A percentile compares a stretch with the other conserved stretches of the same genome.
Conservation (phyloP, 305 asterid genomes). For the Solanum hybrid region DNA sequence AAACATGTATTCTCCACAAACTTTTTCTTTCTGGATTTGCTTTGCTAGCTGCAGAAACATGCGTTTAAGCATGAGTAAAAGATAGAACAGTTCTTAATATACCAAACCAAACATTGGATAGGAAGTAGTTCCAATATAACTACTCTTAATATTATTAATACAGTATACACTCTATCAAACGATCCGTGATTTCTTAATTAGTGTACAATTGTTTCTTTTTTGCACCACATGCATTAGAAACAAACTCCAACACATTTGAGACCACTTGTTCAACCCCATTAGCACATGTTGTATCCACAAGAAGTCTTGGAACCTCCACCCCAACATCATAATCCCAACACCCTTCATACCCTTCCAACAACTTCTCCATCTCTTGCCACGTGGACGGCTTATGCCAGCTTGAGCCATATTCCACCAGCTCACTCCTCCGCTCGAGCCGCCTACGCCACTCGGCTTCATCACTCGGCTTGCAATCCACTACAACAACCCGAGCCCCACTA, state of each 20-base stretch:
- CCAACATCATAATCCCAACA: conserved; percentile 72
- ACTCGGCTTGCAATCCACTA: conserved; percentile 55
- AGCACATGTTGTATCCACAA: conserved; percentile 48
- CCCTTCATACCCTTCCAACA: conserved; percentile 48
- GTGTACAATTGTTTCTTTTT: not conserved
- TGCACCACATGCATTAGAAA: not conserved
- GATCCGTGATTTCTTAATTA: no score
- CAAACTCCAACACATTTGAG: conserved; percentile 26
- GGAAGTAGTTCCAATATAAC: not conserved
- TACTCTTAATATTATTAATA: not conserved
- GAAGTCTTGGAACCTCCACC: conserved; percentile 39
- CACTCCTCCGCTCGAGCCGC: conserved; percentile 47
- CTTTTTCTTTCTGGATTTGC: not conserved
- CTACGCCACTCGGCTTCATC: conserved; percentile 54
- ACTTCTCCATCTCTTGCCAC: conserved; percentile 59
- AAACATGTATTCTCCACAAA: not conserved
- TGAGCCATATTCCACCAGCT: conserved; percentile 4
- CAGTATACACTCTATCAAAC: not conserved
- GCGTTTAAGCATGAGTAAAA: not conserved
- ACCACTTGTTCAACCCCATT: conserved; percentile 26
- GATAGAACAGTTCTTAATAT: not conserved
- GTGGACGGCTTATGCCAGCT: conserved; percentile 60
- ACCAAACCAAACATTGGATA: not conserved
- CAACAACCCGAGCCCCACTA: conserved; percentile 24
- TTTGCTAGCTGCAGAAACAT: no score